Evolutionary conservation across 306 rosid species (phyloP).

Genomic region (Trifolium pratense): DNA sequence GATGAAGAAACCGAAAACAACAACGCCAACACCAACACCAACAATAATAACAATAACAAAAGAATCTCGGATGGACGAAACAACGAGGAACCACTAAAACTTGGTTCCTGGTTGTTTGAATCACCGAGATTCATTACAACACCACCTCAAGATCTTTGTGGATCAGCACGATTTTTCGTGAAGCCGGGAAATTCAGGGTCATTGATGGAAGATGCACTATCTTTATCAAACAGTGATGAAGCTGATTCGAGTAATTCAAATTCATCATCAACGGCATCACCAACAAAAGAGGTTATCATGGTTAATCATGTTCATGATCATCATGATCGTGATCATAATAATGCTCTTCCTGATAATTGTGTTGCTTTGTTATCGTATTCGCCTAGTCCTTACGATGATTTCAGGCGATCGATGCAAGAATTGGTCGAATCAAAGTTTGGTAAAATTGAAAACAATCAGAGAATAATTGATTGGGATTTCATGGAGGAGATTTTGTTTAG

Average conservation of each 20-base stretch:
- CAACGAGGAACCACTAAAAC: slow-evolving; percentile 12
- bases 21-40: not conserved
- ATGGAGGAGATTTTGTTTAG: slow-evolving; percentile 75
- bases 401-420: slow-evolving; percentile 70
- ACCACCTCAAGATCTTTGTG: slow-evolving; percentile 15
- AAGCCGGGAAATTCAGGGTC: slow-evolving; percentile 54
- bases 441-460: slow-evolving; percentile 21
- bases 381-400: slow-evolving; percentile 56
- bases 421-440: slow-evolving; percentile 55
- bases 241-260: slow-evolving; percentile 42
- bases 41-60: not conserved
- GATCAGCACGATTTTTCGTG: slow-evolving; percentile 50
- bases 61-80: slow-evolving; percentile 8
- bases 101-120: slow-evolving; percentile 36
- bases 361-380: slow-evolving; percentile 60
- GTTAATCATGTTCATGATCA: not conserved
- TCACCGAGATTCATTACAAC: slow-evolving; percentile 44
- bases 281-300: not conserved
- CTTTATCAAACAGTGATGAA: slow-evolving; percentile 48
- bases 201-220: slow-evolving; percentile 50
- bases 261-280: slow-evolving; percentile 22
- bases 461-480: slow-evolving; percentile 73
- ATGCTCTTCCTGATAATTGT: slow-evolving; percentile 54
- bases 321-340: not conserved
- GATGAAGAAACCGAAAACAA: slow-evolving; percentile 24